Base-by-base conservation (phyloP, 2,329 filamentous ascomycete species). In the Plenodomus tracheiphilus region DNA sequence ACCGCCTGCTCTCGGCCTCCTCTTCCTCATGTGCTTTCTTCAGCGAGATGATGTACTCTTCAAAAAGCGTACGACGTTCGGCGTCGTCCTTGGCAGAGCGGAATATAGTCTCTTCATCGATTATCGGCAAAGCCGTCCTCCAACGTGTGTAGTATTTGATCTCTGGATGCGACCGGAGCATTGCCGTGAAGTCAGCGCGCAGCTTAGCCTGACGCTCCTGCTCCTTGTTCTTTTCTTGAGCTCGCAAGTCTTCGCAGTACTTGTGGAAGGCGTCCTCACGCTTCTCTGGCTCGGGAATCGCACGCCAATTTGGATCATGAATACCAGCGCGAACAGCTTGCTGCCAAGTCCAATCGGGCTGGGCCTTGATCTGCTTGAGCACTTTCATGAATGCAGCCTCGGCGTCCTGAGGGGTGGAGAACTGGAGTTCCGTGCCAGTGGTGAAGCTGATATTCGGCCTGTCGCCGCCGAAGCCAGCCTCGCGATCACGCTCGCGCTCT, bases 81-180 rank as follows among this genome's bases (percentile, higher is more conserved):
- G 84, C 81, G 62, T 99, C 94, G 68, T 93, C 83, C 61, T 88
- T 88, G 37, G 92, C 93, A 22, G 91, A 93, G 62, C 91, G 87
- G 77, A 97, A 99, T 51, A 96, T 94, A 40, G 91, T 94, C 78
- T 99, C 94, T 41, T 88, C 88, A 74, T 97, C 91, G 54, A 99
- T 91, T 57, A 97, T 95, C 9, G 91, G 91, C 41, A 90, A 86
- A 44, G 93, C 94, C 15, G 91, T 97, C 81, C 91, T 96, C 94
- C 94, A 99, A 53, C 91, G 88, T 36, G 93, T 97, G 73, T 95
- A 97, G 72, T 97, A 85, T 73, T 92, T 94, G 74, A 99, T 97
- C 74, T 99, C 94, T 53, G 92, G 91, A 72, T 99, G 93, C 59
- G 91, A 92, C 75, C 88, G 91, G 59, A 99, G 82, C 94, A 99